phyloP scores from a whole-genome alignment of 2,329 filamentous ascomycete species.

The Alternaria metachromatica region DNA sequence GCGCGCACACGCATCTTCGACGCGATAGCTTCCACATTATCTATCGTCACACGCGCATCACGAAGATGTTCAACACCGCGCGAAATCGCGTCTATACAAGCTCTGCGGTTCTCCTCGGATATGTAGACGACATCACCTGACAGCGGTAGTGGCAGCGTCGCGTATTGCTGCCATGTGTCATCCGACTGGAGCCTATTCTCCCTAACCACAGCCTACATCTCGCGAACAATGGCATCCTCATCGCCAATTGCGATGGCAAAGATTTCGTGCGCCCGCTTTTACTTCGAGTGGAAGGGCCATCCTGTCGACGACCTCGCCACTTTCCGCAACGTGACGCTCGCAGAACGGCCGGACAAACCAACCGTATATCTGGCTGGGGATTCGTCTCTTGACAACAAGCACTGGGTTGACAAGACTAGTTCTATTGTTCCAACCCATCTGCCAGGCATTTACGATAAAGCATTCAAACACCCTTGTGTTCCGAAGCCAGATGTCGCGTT shows the following conservation, averaged over 20 bases:
- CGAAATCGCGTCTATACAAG: neutral
- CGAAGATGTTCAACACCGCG: neutral
- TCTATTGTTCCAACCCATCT: constrained; percentile 13
- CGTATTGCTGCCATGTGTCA: neutral
- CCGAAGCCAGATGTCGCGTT: constrained; percentile 47
- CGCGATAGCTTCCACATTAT: neutral
- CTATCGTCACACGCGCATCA: neutral
- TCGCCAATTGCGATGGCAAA: neutral
- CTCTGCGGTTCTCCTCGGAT: neutral
- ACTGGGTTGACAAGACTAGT: constrained; percentile 36
- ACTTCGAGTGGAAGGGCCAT: constrained; percentile 46
- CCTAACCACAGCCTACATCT: neutral
- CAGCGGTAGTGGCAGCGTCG: neutral
- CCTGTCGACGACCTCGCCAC: constrained; percentile 36
- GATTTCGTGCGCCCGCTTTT: constrained; percentile 40
- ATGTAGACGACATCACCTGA: neutral
- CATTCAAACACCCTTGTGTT: constrained; percentile 24
- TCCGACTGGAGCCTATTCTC: neutral
- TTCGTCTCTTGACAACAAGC: constrained; percentile 50
- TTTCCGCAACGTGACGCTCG: constrained; percentile 31
- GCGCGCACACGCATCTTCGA: neutral
- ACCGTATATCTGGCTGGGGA: constrained; percentile 49
- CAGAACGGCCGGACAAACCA: constrained; percentile 34
- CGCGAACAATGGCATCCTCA: neutral
- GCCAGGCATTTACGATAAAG: constrained; percentile 38